Percentiles rank a stretch among this genome's conserved stretches.
Evolutionary conservation across 75 land plant genomes (phyloP).

Genomic region (Pseudotsuga menziesii): DNA sequence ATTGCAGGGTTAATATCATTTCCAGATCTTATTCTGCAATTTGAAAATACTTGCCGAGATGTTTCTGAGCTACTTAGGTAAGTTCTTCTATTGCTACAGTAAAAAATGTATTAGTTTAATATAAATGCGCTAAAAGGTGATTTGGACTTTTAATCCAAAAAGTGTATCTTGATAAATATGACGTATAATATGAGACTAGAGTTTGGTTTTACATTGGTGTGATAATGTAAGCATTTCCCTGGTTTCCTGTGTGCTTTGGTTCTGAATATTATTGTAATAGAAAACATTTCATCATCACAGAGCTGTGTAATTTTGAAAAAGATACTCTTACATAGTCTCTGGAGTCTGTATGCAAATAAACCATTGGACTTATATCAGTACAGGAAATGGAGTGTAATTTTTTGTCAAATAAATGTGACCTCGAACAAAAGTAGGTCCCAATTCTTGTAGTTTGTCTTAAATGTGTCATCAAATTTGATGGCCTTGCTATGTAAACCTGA

Average conservation of each 20-base stretch:
- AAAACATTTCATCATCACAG: not conserved
- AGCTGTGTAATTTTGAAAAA: not conserved
- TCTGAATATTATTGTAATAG: not conserved
- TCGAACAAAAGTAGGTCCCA: too few relatives aligned
- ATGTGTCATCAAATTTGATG: not conserved
- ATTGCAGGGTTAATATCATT: slow-evolving; percentile 58
- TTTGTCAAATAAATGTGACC: too few relatives aligned
- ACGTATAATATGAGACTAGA: not conserved
- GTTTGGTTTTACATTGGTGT: not conserved
- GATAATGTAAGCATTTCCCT: not conserved
- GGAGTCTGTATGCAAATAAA: not conserved
- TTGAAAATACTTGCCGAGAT: slow-evolving; percentile 70
- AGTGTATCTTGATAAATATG: not conserved
- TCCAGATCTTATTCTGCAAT: slow-evolving; percentile 72
- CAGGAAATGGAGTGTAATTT: not conserved
- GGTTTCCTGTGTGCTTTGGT: not conserved
- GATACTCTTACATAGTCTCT: not conserved
- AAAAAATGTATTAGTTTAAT: not conserved
- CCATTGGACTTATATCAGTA: not conserved
- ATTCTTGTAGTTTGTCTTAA: too few relatives aligned
- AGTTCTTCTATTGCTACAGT: not conserved
- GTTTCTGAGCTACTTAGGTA: slow-evolving; percentile 76
- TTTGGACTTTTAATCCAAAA: not conserved
- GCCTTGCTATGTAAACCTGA: not conserved
- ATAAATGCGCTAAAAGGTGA: not conserved